Percentiles rank a stretch among this genome's conserved stretches.
phyloP scores from a whole-genome alignment of 108 stramenopile species.

The Fragilaria crotonensis region DNA sequence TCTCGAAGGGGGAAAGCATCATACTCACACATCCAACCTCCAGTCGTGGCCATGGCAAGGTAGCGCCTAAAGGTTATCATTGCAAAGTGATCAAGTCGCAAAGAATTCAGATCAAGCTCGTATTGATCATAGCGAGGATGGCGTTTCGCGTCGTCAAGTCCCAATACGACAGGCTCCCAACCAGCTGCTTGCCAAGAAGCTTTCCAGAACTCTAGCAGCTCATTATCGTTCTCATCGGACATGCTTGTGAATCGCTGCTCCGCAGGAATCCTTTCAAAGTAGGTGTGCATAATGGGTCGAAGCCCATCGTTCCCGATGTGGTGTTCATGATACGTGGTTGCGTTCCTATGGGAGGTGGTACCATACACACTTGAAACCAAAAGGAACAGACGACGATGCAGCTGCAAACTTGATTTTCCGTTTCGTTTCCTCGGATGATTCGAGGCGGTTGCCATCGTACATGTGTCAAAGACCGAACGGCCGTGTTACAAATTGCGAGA shows the following conservation, averaged over 20 bases:
- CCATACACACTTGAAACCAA: too few species aligned
- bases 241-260: conserved; percentile 5
- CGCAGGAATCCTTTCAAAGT: conserved; percentile 10
- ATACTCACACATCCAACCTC: conserved; percentile 7
- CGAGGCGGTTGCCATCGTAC: too few species aligned
- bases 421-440: too few species aligned
- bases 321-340: too few species aligned
- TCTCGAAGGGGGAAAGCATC: conserved; percentile 4
- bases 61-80: background rate
- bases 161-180: conserved; percentile 1
- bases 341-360: too few species aligned
- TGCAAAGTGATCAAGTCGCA: background rate
- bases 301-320: too few species aligned
- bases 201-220: conserved; percentile 1
- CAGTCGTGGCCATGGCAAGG: conserved; percentile 4
- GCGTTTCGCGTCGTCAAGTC: background rate
- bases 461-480: too few species aligned
- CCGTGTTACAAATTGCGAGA: too few species aligned
- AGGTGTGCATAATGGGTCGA: conserved; percentile 16
- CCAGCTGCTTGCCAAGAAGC: background rate
- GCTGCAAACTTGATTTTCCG: too few species aligned
- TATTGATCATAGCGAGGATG: conserved; percentile 4
- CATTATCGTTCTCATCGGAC: conserved; percentile 11
- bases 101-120: background rate
- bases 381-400: too few species aligned